Conservation (phyloP, 2,329 filamentous ascomycete genomes). For the Monosporascus sp. region DNA sequence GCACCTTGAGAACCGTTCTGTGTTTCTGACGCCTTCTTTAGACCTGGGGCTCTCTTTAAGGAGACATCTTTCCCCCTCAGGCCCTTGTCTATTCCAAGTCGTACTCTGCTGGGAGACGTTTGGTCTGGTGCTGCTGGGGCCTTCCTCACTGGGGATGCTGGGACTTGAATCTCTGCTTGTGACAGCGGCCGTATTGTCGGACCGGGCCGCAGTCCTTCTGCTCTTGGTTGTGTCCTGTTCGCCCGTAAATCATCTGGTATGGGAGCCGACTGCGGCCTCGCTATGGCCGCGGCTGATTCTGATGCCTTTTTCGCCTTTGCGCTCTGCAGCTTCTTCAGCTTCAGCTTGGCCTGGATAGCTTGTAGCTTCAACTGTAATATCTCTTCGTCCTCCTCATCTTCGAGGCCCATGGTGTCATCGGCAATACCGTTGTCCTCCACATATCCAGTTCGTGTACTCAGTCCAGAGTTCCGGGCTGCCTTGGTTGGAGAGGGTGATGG, state of each 20-base stretch:
- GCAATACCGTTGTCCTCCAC: slow-evolving; percentile 26
- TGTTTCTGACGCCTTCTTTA: slow-evolving; percentile 29
- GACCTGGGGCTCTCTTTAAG: slow-evolving; percentile 63
- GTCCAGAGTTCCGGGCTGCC: slow-evolving; percentile 31
- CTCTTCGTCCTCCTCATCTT: slow-evolving; percentile 81
- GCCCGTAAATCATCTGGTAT: slow-evolving; percentile 11
- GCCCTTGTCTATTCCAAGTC: slow-evolving; percentile 87
- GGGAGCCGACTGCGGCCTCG: slow-evolving; percentile 8
- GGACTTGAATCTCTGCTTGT: slow-evolving; percentile 59
- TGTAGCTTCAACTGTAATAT: slow-evolving; percentile 79
- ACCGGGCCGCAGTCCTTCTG: slow-evolving; percentile 7
- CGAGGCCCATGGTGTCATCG: slow-evolving; percentile 35
- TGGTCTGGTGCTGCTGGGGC: slow-evolving; percentile 45
- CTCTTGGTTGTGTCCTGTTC: slow-evolving; percentile 15
- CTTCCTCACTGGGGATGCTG: slow-evolving; percentile 65
- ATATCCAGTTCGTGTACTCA: slow-evolving; percentile 15
- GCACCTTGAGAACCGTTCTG: slow-evolving; percentile 25
- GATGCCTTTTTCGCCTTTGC: slow-evolving; percentile 38
- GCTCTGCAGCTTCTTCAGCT: slow-evolving; percentile 79
- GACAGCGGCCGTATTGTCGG: slow-evolving; percentile 20
- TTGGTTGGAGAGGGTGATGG: slow-evolving; percentile 64
- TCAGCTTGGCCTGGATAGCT: slow-evolving; percentile 82
- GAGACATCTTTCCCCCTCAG: slow-evolving; percentile 76
- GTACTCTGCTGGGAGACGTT: slow-evolving; percentile 71
- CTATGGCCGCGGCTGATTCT: slow-evolving; percentile 7